phyloP scores from a whole-genome alignment of 805 yeast species.

The Myxozyma nipponensis region DNA sequence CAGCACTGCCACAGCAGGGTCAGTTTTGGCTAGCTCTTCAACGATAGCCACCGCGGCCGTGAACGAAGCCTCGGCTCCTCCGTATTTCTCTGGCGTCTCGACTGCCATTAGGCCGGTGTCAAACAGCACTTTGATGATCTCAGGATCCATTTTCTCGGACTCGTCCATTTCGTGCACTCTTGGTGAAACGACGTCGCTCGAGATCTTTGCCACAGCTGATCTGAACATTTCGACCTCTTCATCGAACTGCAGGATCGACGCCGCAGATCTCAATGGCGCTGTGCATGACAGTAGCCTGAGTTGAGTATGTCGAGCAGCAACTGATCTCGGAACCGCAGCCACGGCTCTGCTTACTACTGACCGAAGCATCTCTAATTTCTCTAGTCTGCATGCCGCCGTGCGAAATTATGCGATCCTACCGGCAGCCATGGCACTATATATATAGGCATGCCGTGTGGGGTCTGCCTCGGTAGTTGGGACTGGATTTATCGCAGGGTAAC shows the following conservation, averaged over 20 bases:
- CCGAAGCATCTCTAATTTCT: too few relatives aligned
- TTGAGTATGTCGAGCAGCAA: too few relatives aligned
- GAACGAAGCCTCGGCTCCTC: conserved; percentile 46
- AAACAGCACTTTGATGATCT: conserved; percentile 36
- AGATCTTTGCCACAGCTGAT: conserved; percentile 41
- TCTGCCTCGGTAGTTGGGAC: too few relatives aligned
- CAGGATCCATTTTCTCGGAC: conserved; percentile 37
- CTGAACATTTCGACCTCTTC: conserved; percentile 45
- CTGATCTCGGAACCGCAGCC: too few relatives aligned
- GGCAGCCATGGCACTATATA: too few relatives aligned
- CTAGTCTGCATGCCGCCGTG: too few relatives aligned
- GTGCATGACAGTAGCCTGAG: too few relatives aligned
- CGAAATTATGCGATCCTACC: too few relatives aligned
- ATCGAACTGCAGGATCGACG: conserved; percentile 32
- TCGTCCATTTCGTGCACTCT: conserved; percentile 41
- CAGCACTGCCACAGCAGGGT: conserved; percentile 42
- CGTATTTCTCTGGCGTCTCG: conserved; percentile 46
- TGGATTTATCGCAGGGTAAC: too few relatives aligned
- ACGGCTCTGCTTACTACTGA: too few relatives aligned
- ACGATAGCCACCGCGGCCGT: conserved; percentile 45
- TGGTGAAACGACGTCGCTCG: conserved; percentile 42
- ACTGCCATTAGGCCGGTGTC: conserved; percentile 46
- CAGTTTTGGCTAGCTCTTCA: conserved; percentile 45
- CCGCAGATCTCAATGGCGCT: too few relatives aligned
- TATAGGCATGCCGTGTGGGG: too few relatives aligned